Percentiles rank a stretch among this genome's conserved stretches.
Conservation (phyloP, 2,329 filamentous ascomycete species). For the Fusarium sp. region DNA sequence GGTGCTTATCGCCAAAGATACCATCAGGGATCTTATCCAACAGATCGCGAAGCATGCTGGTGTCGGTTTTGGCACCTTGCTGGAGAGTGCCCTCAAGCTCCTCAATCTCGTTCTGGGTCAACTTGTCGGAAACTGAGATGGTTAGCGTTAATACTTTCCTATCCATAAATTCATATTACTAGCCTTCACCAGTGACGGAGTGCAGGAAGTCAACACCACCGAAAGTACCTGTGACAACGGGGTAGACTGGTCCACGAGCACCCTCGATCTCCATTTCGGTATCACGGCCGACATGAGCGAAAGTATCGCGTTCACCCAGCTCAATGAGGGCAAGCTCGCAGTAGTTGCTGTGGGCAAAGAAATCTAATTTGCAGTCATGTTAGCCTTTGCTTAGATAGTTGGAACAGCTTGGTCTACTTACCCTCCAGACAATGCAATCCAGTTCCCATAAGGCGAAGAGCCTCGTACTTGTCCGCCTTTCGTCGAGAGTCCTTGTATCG, state of each 20-base stretch:
- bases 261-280: slow-evolving; percentile 79
- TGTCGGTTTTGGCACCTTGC: slow-evolving; percentile 71
- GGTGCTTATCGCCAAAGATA: slow-evolving; percentile 79
- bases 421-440: slow-evolving; percentile 89
- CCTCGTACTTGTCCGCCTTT: slow-evolving; percentile 84
- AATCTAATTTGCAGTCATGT: slow-evolving; percentile 66
- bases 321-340: slow-evolving; percentile 89
- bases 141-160: slow-evolving; percentile 24
- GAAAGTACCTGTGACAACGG: slow-evolving; percentile 90
- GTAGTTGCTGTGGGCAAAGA: slow-evolving; percentile 94
- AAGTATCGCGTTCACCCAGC: slow-evolving; percentile 82
- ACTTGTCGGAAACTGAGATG: slow-evolving; percentile 80
- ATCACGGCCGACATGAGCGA: slow-evolving; percentile 85
- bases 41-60: slow-evolving; percentile 81
- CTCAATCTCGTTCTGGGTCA: slow-evolving; percentile 90
- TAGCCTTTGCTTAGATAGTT: slow-evolving; percentile 5
- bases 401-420: slow-evolving; percentile 47
- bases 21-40: slow-evolving; percentile 85
- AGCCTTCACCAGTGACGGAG: slow-evolving; percentile 78
- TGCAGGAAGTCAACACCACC: slow-evolving; percentile 95
- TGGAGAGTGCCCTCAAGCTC: slow-evolving; percentile 87
- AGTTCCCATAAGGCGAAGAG: slow-evolving; percentile 86
- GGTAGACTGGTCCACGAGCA: slow-evolving; percentile 75
- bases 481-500: slow-evolving; percentile 70
- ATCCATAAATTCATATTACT: slow-evolving; percentile 15